A percentile compares a stretch with the other conserved stretches of the same genome.
These are phyloP conservation scores for Pseudogymnoascus sp. DNA, from an alignment of 2,329 filamentous ascomycete species.

Conservation along the genomic window DNA sequence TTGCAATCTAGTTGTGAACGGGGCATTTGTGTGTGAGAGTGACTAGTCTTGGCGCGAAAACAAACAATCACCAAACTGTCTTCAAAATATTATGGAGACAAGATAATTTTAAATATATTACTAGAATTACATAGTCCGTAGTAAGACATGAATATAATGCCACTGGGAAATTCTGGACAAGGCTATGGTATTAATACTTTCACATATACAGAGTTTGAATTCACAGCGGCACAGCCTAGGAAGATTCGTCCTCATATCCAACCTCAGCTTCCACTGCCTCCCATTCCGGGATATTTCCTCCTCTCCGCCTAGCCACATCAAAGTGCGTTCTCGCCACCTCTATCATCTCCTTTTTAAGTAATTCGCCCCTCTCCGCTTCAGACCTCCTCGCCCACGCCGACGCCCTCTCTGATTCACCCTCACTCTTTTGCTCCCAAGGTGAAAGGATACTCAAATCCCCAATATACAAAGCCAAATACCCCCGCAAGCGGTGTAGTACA, in stretches of 20 bases:
- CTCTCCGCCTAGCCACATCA: conserved; percentile 25
- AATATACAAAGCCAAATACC: conserved; percentile 66
- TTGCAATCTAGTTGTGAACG: neutral
- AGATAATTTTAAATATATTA: neutral
- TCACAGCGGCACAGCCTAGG: neutral
- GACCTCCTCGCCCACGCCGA: conserved; percentile 15
- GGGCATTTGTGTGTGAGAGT: neutral
- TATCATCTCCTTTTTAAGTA: conserved; percentile 25
- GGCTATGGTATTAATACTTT: neutral
- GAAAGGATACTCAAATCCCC: conserved; percentile 53
- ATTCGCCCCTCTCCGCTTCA: conserved; percentile 19
- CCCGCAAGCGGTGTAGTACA: conserved; percentile 61
- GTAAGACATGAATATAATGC: neutral
- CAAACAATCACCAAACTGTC: neutral
- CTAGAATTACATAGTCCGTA: neutral
- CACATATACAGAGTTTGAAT: neutral
- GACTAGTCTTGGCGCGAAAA: neutral
- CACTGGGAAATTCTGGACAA: neutral
- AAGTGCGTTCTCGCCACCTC: conserved; percentile 32
- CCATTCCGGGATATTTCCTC: conserved; percentile 12
- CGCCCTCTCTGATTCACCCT: conserved; percentile 13
- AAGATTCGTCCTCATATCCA: neutral
- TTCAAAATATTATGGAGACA: neutral
- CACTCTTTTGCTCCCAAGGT: conserved; percentile 11
- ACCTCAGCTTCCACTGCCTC: neutral